Base-by-base conservation (phyloP, 768 basidiomycete species). In the Serpula lacrymans region DNA sequence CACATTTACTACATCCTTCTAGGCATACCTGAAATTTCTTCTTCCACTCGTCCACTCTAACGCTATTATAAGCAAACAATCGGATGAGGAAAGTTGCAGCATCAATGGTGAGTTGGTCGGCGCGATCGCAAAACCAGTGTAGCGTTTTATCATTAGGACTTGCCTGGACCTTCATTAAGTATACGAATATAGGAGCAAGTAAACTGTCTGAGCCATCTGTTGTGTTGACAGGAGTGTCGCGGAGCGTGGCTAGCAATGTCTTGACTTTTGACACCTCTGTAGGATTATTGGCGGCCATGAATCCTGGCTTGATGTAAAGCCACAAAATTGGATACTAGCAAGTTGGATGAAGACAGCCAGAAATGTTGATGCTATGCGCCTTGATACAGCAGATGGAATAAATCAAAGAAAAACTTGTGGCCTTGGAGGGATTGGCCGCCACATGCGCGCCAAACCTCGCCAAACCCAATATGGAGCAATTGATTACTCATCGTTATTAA, bases 91-190 rank as follows among this genome's bases (percentile, higher is more conserved):
- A 96, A 1, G 80, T 81, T 0, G 93, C 89, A 2, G 83, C 78
- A 43, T 78, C 82, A 7, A 73, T 59, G 0, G 76, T 80, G 24
- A 77, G 64, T 7, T 70, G 56, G 23, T 75, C 64, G 3, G 82
- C 83, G 26, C 73, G 71, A 21, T 65, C 58, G 59, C 93, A 96
- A 58, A 86, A 94, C 89, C 90, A 94, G 53, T 96, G 92, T 39
- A 74, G 44, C 22, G 45, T 46, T 23, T 64, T 59, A 35, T 71
- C 70, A 31, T 58, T 55, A 23, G 62, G 48, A 33, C 59, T 56
- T 35, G 65, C 60, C 3, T 68, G 63, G 0, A 71, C 63, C 14
- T 58, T 62, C 62, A 84, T 73, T 8, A 88, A 63, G 54, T 79
- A 75, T 10, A 58, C 59, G 53, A 72, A 83, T 29, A 85, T 58